Evolutionary conservation across 768 basidiomycete species (phyloP).

Genomic region (Hirschioporus abietinus): DNA sequence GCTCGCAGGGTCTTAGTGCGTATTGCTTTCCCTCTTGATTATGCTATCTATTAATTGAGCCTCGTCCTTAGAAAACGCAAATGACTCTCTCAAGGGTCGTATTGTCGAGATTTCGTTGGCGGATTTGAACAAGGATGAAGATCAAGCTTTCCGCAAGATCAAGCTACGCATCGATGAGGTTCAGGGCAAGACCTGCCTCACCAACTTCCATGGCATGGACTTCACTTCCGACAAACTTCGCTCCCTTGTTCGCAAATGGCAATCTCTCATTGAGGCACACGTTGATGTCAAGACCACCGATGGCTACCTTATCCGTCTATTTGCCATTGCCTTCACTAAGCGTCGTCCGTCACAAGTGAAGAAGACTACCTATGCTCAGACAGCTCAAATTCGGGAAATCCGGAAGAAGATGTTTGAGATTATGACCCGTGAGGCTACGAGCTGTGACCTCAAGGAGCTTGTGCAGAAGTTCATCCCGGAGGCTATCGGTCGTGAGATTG

Average conservation of each 20-base stretch:
- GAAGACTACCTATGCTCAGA: slow-evolving; percentile 98
- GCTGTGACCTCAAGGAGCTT: slow-evolving; percentile 94
- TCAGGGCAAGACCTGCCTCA: slow-evolving; percentile 98
- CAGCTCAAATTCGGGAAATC: slow-evolving; percentile 93
- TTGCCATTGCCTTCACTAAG: slow-evolving; percentile 99
- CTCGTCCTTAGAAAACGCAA: slow-evolving; percentile 78
- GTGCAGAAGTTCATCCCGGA: slow-evolving; percentile 99
- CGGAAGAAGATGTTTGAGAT: slow-evolving; percentile 99
- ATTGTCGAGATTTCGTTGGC: slow-evolving; percentile 94
- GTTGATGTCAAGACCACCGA: slow-evolving; percentile 99
- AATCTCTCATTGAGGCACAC: slow-evolving; percentile 97
- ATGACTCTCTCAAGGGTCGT: slow-evolving; percentile 96
- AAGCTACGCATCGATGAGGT: slow-evolving; percentile 95
- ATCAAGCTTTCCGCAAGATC: slow-evolving; percentile 99
- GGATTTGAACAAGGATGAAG: slow-evolving; percentile 99
- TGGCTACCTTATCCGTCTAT: slow-evolving; percentile 98
- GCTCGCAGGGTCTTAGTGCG: slow-evolving; percentile 96
- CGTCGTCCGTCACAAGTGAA: slow-evolving; percentile 93
- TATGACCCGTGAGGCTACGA: slow-evolving; percentile 92
- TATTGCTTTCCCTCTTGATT: slow-evolving; percentile 18
- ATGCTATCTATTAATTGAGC: slow-evolving; percentile 13
- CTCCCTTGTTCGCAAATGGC: slow-evolving; percentile 99
- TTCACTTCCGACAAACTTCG: slow-evolving; percentile 99
- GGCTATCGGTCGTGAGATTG: slow-evolving; percentile 98
- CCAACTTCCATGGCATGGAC: slow-evolving; percentile 99